phyloP scores from a whole-genome alignment of 2,329 filamentous ascomycete species.

The Decorospora gaudefroyi region DNA sequence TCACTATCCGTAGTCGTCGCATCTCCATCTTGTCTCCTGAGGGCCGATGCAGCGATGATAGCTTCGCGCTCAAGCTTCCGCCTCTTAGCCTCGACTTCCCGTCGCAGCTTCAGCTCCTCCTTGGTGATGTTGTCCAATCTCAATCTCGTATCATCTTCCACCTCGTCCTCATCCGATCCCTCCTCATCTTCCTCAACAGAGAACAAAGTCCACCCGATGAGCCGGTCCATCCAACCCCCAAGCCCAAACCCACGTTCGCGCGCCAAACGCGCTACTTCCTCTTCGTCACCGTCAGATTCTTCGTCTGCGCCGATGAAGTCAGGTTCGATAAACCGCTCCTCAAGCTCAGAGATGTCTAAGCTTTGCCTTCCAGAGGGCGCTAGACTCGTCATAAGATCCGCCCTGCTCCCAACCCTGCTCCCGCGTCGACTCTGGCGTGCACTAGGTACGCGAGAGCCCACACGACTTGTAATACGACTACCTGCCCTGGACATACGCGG shows the following conservation, averaged over 20 bases:
- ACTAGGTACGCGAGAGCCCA: constrained; percentile 48
- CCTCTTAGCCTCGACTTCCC: constrained; percentile 45
- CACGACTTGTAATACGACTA: constrained; percentile 46
- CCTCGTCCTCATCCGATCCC: constrained; percentile 38
- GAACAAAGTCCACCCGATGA: constrained; percentile 63
- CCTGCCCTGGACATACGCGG: constrained; percentile 37
- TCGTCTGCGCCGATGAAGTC: constrained; percentile 57
- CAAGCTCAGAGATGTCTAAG: constrained; percentile 37
- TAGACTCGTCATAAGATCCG: constrained; percentile 46
- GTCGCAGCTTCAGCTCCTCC: constrained; percentile 46
- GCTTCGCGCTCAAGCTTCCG: constrained; percentile 45
- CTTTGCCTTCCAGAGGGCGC: constrained; percentile 34
- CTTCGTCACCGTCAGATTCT: constrained; percentile 55
- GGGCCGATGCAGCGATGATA: constrained; percentile 41
- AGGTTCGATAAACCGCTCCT: constrained; percentile 44
- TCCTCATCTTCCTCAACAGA: constrained; percentile 57
- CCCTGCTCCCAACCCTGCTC: constrained; percentile 42
- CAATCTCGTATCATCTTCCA: constrained; percentile 29
- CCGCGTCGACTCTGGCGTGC: constrained; percentile 46
- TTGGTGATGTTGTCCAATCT: constrained; percentile 40
- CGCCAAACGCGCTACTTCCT: constrained; percentile 58
- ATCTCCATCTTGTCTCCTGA: constrained; percentile 1
- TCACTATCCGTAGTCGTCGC: constrained; percentile 15
- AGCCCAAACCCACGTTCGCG: constrained; percentile 59
- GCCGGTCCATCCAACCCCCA: constrained; percentile 60